Conservation (phyloP, 2,329 filamentous ascomycete species). For the Fusarium setosum region DNA sequence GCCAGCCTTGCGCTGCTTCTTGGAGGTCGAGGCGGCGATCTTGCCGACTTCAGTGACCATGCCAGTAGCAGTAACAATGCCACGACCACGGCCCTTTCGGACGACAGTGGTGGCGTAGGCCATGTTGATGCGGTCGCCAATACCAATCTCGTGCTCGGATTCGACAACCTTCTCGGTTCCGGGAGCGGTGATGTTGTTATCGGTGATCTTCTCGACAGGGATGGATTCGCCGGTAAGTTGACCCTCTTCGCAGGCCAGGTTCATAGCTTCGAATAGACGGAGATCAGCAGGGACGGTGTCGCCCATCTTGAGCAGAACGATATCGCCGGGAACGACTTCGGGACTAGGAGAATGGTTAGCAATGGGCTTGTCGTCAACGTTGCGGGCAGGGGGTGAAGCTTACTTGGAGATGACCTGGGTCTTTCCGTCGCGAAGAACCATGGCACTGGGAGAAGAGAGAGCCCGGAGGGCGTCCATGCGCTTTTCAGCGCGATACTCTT, state of each 20-base stretch:
- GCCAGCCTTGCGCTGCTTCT: constrained; percentile 66
- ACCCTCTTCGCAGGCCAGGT: constrained; percentile 82
- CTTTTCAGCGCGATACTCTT: constrained; percentile 73
- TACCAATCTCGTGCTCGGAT: constrained; percentile 65
- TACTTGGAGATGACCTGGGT: constrained; percentile 68
- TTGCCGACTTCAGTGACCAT: constrained; percentile 79
- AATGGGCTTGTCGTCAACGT: background rate
- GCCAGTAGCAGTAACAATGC: constrained; percentile 78
- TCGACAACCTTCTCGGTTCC: constrained; percentile 59
- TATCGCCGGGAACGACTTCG: constrained; percentile 77
- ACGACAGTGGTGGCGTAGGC: constrained; percentile 80
- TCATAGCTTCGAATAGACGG: constrained; percentile 78
- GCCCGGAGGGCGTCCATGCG: constrained; percentile 73
- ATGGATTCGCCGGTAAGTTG: constrained; percentile 82
- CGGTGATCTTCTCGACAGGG: constrained; percentile 74
- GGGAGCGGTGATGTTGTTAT: constrained; percentile 58
- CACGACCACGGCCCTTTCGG: constrained; percentile 77
- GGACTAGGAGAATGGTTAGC: constrained; percentile 53
- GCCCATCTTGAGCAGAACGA: constrained; percentile 75
- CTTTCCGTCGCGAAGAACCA: constrained; percentile 69
- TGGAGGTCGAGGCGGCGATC: constrained; percentile 69
- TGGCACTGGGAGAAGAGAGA: constrained; percentile 72
- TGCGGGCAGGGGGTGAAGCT: constrained; percentile 41
- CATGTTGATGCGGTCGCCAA: constrained; percentile 80
- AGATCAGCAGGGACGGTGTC: constrained; percentile 82